Evolutionary conservation across 2,329 filamentous ascomycete genomes (phyloP), one percentile per base, ranked within the genome.

Genomic region (Emergomyces orientalis): DNA sequence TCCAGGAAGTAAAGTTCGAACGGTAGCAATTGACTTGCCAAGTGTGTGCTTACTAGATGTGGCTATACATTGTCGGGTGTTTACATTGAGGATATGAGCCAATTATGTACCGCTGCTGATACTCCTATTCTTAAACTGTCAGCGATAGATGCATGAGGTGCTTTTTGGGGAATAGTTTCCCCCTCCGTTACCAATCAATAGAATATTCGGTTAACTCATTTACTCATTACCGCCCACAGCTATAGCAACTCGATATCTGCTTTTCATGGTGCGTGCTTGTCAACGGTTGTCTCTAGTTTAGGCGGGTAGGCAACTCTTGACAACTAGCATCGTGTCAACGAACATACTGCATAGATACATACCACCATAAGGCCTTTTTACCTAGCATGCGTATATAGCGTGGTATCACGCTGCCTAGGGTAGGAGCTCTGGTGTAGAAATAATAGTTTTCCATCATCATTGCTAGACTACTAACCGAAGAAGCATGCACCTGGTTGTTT

Each of bases 1-100:
- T 93, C 74, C 87, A 88, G 61, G 90, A 93, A 73, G 86, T 91
- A 32, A 84, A 82, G 47, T 90, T 88, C 73, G 76, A 51, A 32
- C 63, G 52, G 64, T 52, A 63, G 54, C 22, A 13, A 1, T 22
- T 54, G 6, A n/a, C 22, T 30, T 34, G 7, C 6, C 17, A 3
- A 30, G 34, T 37, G 8, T 9, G 49, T 30, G 25, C 11, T 27
- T 25, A 25, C 22, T 27, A 3, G 34, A 17, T 57, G 2, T 39
- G 14, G 19, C 13, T 9, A 34, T 7, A n/a, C 9, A n/a, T 55
- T 13, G 30, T 22, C 3, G 5, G 22, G 32, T 8, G 4, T 34
- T n/a, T 34, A 27, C 27, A 34, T 22, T 17, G 51, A 4, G 8
- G 30, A 34, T 6, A 0, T n/a, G 51, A 17, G 17, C 2, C 51